Evolutionary conservation across 2,329 filamentous ascomycete genomes (phyloP).

Genomic region (Exophiala dermatitidis): DNA sequence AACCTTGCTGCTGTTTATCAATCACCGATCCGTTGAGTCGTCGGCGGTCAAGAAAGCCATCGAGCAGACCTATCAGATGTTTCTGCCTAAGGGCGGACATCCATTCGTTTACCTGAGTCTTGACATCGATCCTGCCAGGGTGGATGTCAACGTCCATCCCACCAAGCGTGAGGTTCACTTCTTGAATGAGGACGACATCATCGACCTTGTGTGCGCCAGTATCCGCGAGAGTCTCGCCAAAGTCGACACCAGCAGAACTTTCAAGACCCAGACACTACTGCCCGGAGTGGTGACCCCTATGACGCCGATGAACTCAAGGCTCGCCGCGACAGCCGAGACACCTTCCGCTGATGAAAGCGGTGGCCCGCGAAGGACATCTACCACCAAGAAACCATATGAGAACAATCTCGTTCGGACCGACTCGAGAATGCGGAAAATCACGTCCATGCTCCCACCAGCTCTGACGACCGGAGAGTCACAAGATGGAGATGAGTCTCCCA

Average conservation of each 20-base stretch:
- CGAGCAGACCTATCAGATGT: constrained; percentile 80
- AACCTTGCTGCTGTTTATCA: constrained; percentile 85
- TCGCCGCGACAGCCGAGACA: constrained; percentile 33
- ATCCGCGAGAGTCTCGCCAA: constrained; percentile 71
- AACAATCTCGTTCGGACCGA: constrained; percentile 90
- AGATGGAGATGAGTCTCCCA: constrained; percentile 29
- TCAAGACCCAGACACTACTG: constrained; percentile 85
- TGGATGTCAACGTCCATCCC: constrained; percentile 96
- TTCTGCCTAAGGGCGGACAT: constrained; percentile 87
- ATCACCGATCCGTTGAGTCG: constrained; percentile 89
- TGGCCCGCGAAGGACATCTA: constrained; percentile 24
- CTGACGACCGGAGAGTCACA: constrained; percentile 29
- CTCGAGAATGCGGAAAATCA: constrained; percentile 83
- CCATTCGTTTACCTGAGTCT: constrained; percentile 90
- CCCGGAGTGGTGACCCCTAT: constrained; percentile 52
- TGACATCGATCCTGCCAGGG: constrained; percentile 82
- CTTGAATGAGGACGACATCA: constrained; percentile 93
- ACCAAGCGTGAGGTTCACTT: constrained; percentile 97
- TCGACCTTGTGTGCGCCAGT: constrained; percentile 73
- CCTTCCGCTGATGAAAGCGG: constrained; percentile 35
- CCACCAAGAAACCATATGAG: constrained; percentile 58
- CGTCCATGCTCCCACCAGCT: constrained; percentile 75
- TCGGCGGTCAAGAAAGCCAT: constrained; percentile 78
- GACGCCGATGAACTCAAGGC: constrained; percentile 29
- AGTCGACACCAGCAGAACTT: constrained; percentile 89